phyloP scores from a whole-genome alignment of 2,329 filamentous ascomycete genomes.

The Nemania abortiva region DNA sequence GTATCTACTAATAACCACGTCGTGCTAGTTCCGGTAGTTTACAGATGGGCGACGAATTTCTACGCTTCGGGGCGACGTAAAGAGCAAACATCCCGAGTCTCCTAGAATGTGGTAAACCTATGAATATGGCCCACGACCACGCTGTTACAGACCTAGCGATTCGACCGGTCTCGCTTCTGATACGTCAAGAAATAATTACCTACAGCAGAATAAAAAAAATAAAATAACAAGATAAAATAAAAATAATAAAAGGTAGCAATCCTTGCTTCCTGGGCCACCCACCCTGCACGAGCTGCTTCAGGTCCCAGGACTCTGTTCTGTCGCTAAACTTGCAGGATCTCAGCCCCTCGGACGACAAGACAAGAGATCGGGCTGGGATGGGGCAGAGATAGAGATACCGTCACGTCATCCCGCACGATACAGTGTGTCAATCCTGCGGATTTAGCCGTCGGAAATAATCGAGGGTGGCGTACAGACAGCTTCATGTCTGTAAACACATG shows the following conservation, averaged over 20 bases:
- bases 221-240: too few relatives aligned
- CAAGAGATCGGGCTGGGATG: slow-evolving; percentile 5
- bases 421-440: slow-evolving; percentile 26
- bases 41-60: not conserved
- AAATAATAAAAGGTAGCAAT: slow-evolving; percentile 5
- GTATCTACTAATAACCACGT: not conserved
- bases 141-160: slow-evolving; percentile 4
- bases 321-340: slow-evolving; percentile 19
- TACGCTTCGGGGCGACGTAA: not conserved
- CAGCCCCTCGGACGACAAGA: slow-evolving; percentile 18
- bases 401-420: slow-evolving; percentile 24
- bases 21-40: not conserved
- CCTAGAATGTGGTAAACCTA: not conserved
- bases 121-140: slow-evolving; percentile 4
- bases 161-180: slow-evolving; percentile 9
- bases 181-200: slow-evolving; percentile 21
- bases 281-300: slow-evolving; percentile 17
- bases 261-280: slow-evolving; percentile 22
- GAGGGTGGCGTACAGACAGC: slow-evolving; percentile 13
- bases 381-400: too few relatives aligned
- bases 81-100: not conserved
- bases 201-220: too few relatives aligned
- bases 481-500: slow-evolving; percentile 1
- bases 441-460: slow-evolving; percentile 41
- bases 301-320: slow-evolving; percentile 10